phyloP scores from a whole-genome alignment of 805 yeast genomes.

The Metschnikowia aberdeeniae region DNA sequence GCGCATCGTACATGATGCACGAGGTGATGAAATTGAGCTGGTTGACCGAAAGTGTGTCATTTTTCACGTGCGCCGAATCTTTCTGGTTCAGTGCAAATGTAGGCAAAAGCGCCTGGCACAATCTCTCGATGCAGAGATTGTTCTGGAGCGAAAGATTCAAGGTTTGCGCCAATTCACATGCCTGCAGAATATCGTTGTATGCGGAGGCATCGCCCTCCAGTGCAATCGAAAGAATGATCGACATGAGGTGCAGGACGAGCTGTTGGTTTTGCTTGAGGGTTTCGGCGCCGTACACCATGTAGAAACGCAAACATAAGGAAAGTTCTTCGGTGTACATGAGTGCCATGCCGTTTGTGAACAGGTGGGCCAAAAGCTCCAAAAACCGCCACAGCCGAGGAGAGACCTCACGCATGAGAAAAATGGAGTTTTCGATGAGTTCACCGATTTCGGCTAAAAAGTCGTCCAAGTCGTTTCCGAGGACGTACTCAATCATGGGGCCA shows the following conservation, averaged over 20 bases:
- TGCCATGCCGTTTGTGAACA: conserved; percentile 46
- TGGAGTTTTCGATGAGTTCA: conserved; percentile 57
- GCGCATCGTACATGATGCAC: conserved; percentile 59
- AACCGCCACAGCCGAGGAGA: conserved; percentile 75
- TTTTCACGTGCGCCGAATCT: conserved; percentile 25
- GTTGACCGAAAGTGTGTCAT: conserved; percentile 41
- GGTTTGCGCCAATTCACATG: conserved; percentile 62
- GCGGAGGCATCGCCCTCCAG: conserved; percentile 45
- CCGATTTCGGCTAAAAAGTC: conserved; percentile 75
- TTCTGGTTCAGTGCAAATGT: conserved; percentile 26
- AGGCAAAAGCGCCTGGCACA: conserved; percentile 43
- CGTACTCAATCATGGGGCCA: conserved; percentile 63
- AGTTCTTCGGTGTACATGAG: conserved; percentile 72
- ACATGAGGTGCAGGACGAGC: conserved; percentile 46
- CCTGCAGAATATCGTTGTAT: conserved; percentile 51
- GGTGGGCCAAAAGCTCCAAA: conserved; percentile 44
- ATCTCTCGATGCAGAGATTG: conserved; percentile 40
- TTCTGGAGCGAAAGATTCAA: conserved; percentile 58
- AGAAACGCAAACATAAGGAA: conserved; percentile 69
- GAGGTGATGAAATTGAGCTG: conserved; percentile 62
- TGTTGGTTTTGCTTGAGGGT: conserved; percentile 39
- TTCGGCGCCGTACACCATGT: conserved; percentile 50
- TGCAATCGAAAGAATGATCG: conserved; percentile 45
- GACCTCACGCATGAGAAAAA: conserved; percentile 31
- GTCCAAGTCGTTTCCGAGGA: conserved; percentile 60